phyloP scores from a whole-genome alignment of 345 rosid genomes.

The Euphorbia peplus region DNA sequence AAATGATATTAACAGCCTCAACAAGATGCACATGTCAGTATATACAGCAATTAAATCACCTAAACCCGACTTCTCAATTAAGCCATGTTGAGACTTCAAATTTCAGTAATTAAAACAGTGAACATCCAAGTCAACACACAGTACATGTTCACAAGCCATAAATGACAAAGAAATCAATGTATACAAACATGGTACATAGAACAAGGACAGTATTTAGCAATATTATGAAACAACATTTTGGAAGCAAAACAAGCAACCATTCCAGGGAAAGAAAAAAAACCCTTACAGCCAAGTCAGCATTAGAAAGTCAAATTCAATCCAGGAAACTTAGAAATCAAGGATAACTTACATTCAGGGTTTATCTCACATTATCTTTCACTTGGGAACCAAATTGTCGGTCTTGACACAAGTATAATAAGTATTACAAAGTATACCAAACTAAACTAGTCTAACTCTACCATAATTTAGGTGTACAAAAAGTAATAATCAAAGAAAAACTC shows the following conservation, averaged over 20 bases:
- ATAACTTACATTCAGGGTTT: not conserved
- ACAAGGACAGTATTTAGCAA: not conserved
- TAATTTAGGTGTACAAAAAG: not conserved
- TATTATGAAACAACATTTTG: not conserved
- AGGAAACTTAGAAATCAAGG: not conserved
- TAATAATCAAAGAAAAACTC: not conserved
- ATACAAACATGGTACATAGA: not conserved
- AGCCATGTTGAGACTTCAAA: not conserved
- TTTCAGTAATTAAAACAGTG: not conserved
- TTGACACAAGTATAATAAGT: not conserved
- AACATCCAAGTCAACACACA: not conserved
- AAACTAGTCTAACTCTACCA: not conserved
- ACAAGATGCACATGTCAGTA: not conserved
- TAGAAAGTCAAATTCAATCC: not conserved
- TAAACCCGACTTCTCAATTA: not conserved
- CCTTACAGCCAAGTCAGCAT: not conserved
- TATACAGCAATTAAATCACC: not conserved
- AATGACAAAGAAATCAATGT: too few species aligned
- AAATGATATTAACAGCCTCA: not conserved
- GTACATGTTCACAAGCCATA: too few species aligned
- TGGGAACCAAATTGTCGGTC: not conserved
- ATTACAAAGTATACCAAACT: not conserved
- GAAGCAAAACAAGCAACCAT: not conserved
- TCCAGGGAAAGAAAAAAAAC: too few species aligned
- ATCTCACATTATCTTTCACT: not conserved